A percentile compares a stretch with the other conserved stretches of the same genome.
These are phyloP conservation scores for Heliophila coronopifolia DNA, from an alignment of 441 rosid genomes.

Conservation along the genomic window DNA sequence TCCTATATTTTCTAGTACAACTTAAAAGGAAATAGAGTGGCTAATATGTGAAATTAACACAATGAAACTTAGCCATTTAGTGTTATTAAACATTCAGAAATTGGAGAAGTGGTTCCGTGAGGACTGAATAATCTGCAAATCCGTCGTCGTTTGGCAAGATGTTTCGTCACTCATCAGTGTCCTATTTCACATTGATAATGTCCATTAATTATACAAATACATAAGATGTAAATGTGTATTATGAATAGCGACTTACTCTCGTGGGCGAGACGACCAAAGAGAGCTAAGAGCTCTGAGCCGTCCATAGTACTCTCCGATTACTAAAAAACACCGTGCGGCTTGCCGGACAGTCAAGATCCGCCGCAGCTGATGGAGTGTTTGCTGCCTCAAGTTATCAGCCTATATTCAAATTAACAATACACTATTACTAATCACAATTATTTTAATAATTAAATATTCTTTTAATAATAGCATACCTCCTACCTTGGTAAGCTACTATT, in stretches of 20 bases:
- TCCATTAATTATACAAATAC: too few species aligned
- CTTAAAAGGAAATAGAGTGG: slow-evolving; percentile 10
- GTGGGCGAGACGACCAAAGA: slow-evolving; percentile 61
- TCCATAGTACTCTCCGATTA: slow-evolving; percentile 59
- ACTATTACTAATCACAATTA: neutral
- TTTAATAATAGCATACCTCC: slow-evolving; percentile 3
- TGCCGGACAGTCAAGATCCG: slow-evolving; percentile 57
- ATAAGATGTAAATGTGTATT: neutral
- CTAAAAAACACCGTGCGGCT: slow-evolving; percentile 57
- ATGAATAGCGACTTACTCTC: slow-evolving; percentile 41
- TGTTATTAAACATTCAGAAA: slow-evolving; percentile 36
- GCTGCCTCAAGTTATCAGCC: slow-evolving; percentile 78
- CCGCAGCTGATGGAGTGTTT: slow-evolving; percentile 55
- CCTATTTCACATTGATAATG: slow-evolving; percentile 31
- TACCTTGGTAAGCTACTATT: slow-evolving; percentile 5
- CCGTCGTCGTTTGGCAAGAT: slow-evolving; percentile 68
- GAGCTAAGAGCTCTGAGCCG: slow-evolving; percentile 65
- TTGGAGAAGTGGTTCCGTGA: slow-evolving; percentile 65
- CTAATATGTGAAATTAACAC: slow-evolving; percentile 6
- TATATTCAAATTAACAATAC: slow-evolving; percentile 17
- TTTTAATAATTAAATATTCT: too few species aligned
- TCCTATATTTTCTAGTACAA: slow-evolving; percentile 23
- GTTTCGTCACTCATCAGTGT: slow-evolving; percentile 58
- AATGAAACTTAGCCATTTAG: slow-evolving; percentile 11
- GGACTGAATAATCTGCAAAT: slow-evolving; percentile 69